Conservation (phyloP, 495 filamentous ascomycete species). For the Podospora appendiculata region DNA sequence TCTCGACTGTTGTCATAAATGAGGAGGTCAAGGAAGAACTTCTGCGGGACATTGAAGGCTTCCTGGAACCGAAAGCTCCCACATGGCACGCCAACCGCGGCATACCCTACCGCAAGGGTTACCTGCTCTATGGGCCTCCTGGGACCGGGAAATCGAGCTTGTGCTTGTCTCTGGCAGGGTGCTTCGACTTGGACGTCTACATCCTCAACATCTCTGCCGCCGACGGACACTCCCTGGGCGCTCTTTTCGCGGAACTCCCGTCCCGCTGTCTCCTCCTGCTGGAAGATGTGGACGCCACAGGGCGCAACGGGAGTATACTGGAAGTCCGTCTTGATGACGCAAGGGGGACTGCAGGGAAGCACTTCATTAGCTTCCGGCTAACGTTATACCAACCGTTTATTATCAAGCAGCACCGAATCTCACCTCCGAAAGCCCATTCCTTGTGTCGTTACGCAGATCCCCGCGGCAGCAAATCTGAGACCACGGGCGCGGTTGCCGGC, state of each 20-base stretch:
- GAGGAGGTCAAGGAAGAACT: slow-evolving; percentile 2
- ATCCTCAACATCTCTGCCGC: slow-evolving; percentile 36
- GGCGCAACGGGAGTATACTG: too few relatives aligned
- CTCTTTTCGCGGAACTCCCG: slow-evolving; percentile 21
- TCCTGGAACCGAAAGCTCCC: slow-evolving; percentile 1
- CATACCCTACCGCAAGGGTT: slow-evolving; percentile 42
- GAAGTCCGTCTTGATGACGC: too few relatives aligned
- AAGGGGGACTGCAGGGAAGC: too few relatives aligned
- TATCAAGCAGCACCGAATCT: too few relatives aligned
- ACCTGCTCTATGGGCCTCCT: slow-evolving; percentile 40
- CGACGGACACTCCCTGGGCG: neutral
- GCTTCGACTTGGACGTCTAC: slow-evolving; percentile 38
- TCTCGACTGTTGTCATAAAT: slow-evolving; percentile 8
- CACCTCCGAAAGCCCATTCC: too few relatives aligned
- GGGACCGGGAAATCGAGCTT: slow-evolving; percentile 48
- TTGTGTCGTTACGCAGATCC: too few relatives aligned
- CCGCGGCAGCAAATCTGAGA: too few relatives aligned
- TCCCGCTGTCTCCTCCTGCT: slow-evolving; percentile 39
- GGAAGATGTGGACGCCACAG: slow-evolving; percentile 44
- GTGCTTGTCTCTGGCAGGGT: slow-evolving; percentile 38
- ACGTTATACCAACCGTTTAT: too few relatives aligned
- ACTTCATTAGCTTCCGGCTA: too few relatives aligned
- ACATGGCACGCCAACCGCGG: slow-evolving; percentile 32
- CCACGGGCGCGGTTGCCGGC: too few relatives aligned
- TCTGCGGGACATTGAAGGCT: slow-evolving; percentile 4